These are phyloP conservation scores for Takashimella tepidaria DNA, from an alignment of 1,284 basidiomycete genomes.

Conservation along the genomic window DNA sequence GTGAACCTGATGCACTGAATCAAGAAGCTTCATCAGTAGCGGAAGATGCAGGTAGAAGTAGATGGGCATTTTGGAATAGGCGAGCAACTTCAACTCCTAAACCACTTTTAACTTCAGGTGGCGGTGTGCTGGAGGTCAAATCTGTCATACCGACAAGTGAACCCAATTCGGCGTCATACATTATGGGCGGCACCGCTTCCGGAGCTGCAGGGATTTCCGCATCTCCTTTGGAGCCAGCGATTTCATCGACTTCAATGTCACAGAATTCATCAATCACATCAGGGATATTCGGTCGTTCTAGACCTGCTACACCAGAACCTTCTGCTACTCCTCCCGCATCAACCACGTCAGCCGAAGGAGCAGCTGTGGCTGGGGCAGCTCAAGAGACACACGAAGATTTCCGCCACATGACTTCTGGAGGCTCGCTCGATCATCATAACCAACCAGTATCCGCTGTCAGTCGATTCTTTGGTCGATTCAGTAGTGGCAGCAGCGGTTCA, in stretches of 20 bases:
- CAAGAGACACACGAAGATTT: neutral
- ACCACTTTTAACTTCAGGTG: constrained; percentile 42
- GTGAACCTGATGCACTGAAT: constrained; percentile 33
- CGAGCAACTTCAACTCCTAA: constrained; percentile 23
- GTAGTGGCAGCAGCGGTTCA: too few relatives aligned
- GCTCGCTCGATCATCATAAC: constrained; percentile 2
- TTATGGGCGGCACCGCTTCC: neutral
- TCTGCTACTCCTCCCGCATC: constrained; percentile 6
- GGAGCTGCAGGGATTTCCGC: neutral
- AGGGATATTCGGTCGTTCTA: neutral
- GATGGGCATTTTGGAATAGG: constrained; percentile 45
- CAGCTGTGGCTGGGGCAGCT: neutral
- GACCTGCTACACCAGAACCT: constrained; percentile 7
- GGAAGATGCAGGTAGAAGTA: constrained; percentile 11
- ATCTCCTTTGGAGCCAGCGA: neutral
- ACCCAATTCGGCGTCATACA: neutral
- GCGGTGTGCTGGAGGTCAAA: constrained; percentile 44
- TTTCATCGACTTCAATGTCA: neutral
- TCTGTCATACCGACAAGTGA: constrained; percentile 9
- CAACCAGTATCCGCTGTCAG: constrained; percentile 38
- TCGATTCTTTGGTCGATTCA: constrained; percentile 40
- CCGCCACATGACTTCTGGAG: neutral
- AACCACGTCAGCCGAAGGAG: constrained; percentile 10
- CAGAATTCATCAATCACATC: neutral
- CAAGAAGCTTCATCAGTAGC: constrained; percentile 13